phyloP scores from a whole-genome alignment of 768 basidiomycete species.

The Peribolospora kevripleyi region DNA sequence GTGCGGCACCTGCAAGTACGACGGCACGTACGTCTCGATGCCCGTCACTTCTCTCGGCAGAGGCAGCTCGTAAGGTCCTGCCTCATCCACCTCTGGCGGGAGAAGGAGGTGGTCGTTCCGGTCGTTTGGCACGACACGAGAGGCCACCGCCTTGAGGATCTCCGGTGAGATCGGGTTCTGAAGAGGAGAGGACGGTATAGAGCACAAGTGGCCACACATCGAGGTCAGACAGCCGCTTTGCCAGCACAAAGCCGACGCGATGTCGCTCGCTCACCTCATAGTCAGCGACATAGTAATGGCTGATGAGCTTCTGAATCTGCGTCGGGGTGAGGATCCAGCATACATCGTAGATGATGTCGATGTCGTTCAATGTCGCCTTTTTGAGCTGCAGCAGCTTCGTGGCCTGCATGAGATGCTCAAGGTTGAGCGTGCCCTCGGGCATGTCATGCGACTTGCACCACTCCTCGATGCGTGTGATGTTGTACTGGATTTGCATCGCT shows the following conservation, averaged over 20 bases:
- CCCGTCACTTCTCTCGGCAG: conserved; percentile 84
- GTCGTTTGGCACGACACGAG: conserved; percentile 84
- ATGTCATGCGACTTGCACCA: conserved; percentile 99
- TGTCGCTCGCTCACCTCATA: conserved; percentile 48
- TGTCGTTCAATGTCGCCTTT: conserved; percentile 84
- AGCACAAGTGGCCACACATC: neutral
- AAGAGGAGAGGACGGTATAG: conserved; percentile 2
- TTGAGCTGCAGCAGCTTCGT: conserved; percentile 93
- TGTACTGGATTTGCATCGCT: conserved; percentile 99
- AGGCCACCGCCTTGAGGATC: conserved; percentile 86
- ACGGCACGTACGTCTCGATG: conserved; percentile 84
- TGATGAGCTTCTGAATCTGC: conserved; percentile 98
- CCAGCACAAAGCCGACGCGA: neutral
- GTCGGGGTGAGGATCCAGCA: conserved; percentile 99
- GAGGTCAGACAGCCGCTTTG: neutral
- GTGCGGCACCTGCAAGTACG: conserved; percentile 72
- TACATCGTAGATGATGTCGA: conserved; percentile 96
- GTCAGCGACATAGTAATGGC: conserved; percentile 74
- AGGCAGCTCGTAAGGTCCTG: conserved; percentile 80
- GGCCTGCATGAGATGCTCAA: conserved; percentile 98
- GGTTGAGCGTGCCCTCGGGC: conserved; percentile 90
- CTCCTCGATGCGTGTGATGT: conserved; percentile 72
- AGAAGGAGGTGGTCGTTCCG: conserved; percentile 89
- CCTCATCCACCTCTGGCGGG: conserved; percentile 88
- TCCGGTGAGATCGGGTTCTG: conserved; percentile 93